Percentiles rank a stretch among this genome's conserved stretches.
These are phyloP conservation scores for Phytopythium mirpurense DNA, from an alignment of 352 stramenopile genomes.

Conservation along the genomic window DNA sequence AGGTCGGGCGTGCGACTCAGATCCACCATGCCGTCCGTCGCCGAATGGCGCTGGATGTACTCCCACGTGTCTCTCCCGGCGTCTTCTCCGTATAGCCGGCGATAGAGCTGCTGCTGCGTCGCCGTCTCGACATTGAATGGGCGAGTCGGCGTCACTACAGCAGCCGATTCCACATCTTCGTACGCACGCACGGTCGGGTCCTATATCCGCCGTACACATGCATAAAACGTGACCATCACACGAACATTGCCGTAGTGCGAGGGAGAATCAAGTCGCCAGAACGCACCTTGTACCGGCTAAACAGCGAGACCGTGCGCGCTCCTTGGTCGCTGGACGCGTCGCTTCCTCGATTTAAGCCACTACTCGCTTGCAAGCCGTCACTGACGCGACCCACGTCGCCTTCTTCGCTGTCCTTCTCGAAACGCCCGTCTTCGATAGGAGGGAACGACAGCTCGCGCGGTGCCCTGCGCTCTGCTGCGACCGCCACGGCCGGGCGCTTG, in stretches of 20 bases:
- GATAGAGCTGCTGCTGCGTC: not conserved
- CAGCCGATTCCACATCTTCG: not conserved
- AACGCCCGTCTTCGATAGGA: not conserved
- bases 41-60: not conserved
- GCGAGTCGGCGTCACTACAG: not conserved
- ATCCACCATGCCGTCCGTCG: conserved; percentile 38
- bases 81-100: conserved; percentile 2
- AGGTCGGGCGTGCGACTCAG: conserved; percentile 30
- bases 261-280: not conserved
- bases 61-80: conserved; percentile 1
- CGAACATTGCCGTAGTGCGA: not conserved
- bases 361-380: not conserved
- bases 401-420: not conserved
- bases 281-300: conserved; percentile 14
- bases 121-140: conserved; percentile 1
- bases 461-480: not conserved
- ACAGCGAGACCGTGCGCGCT: conserved; percentile 11
- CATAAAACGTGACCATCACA: too few species aligned
- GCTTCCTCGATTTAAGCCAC: not conserved
- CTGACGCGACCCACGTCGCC: not conserved
- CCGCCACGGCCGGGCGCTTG: not conserved
- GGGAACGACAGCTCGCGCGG: conserved; percentile 1
- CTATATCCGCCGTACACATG: not conserved
- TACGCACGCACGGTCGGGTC: conserved; percentile 8
- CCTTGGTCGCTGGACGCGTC: not conserved